A percentile compares a stretch with the other conserved stretches of the same genome.
phyloP scores from a whole-genome alignment of 176 grass and related monocot genomes.

The Hyparrhenia diplandra region DNA sequence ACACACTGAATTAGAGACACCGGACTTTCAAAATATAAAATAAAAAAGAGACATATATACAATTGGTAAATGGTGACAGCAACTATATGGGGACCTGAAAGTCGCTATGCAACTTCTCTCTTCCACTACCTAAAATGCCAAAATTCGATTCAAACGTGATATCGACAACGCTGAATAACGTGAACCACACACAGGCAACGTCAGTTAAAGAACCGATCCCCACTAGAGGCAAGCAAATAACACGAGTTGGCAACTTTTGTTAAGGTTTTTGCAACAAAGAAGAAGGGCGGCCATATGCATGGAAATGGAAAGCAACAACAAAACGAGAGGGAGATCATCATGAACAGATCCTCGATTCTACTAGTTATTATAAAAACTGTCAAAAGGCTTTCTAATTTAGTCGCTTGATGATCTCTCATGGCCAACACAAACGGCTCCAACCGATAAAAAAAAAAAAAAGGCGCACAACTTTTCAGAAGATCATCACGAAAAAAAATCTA shows the following conservation, averaged over 20 bases:
- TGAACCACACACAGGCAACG: neutral
- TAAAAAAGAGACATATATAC: neutral
- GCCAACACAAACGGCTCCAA: constrained; percentile 15
- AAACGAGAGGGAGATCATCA: neutral
- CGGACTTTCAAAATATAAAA: neutral
- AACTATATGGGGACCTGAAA: neutral
- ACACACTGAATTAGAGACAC: neutral
- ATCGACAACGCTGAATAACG: neutral
- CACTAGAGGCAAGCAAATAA: constrained; percentile 4
- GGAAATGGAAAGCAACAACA: constrained; percentile 10
- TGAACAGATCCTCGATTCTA: neutral
- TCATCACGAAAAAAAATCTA: neutral
- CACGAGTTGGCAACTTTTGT: neutral
- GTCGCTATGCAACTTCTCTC: neutral
- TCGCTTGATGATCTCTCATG: constrained; percentile 10
- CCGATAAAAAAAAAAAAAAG: constrained; percentile 20
- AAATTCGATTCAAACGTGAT: neutral
- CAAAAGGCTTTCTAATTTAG: neutral
- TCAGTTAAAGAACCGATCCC: constrained; percentile 22
- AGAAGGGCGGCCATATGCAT: neutral
- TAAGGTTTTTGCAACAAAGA: neutral
- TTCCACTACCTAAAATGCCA: neutral
- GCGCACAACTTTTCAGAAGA: constrained; percentile 9
- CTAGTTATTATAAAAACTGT: neutral
- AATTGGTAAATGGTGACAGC: neutral